Conservation (phyloP, 2,329 filamentous ascomycete species). For the Xylariaceae sp. region DNA sequence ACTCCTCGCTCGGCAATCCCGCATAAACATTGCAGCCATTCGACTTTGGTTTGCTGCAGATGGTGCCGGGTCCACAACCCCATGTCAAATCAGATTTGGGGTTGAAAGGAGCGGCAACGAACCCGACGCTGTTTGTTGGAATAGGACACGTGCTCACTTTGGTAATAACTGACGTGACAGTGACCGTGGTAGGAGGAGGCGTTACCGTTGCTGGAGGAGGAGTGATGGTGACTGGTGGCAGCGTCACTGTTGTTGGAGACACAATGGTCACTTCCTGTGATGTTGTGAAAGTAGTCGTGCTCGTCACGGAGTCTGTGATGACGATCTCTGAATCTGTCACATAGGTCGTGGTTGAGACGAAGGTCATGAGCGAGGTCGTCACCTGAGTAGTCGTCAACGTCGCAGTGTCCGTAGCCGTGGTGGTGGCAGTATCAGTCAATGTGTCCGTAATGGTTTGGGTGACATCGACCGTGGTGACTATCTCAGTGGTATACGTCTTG, state of each 20-base stretch:
- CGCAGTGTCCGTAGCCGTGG: constrained; percentile 19
- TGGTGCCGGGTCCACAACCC: constrained; percentile 48
- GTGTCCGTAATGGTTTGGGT: constrained; percentile 9
- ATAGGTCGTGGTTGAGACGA: constrained; percentile 27
- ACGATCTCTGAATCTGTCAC: constrained; percentile 26
- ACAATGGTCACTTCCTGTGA: constrained; percentile 26
- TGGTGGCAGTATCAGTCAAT: constrained; percentile 1
- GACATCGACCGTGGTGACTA: neutral
- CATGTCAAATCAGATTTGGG: constrained; percentile 42
- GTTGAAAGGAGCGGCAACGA: constrained; percentile 27
- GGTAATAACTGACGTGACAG: constrained; percentile 24
- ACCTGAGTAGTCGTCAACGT: constrained; percentile 27
- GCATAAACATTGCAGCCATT: constrained; percentile 48
- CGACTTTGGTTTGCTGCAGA: constrained; percentile 50
- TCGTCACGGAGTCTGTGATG: constrained; percentile 30
- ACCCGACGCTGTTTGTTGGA: constrained; percentile 36
- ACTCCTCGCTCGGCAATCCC: constrained; percentile 41
- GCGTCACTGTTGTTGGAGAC: constrained; percentile 23
- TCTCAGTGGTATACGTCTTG: constrained; percentile 21
- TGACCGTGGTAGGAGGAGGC: constrained; percentile 10
- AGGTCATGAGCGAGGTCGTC: constrained; percentile 27
- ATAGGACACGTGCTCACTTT: constrained; percentile 40
- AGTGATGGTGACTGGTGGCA: constrained; percentile 4
- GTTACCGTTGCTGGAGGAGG: constrained; percentile 16
- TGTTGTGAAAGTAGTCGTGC: constrained; percentile 30